Conservation (phyloP, 2,329 filamentous ascomycete species). For the Penicillium sp. region DNA sequence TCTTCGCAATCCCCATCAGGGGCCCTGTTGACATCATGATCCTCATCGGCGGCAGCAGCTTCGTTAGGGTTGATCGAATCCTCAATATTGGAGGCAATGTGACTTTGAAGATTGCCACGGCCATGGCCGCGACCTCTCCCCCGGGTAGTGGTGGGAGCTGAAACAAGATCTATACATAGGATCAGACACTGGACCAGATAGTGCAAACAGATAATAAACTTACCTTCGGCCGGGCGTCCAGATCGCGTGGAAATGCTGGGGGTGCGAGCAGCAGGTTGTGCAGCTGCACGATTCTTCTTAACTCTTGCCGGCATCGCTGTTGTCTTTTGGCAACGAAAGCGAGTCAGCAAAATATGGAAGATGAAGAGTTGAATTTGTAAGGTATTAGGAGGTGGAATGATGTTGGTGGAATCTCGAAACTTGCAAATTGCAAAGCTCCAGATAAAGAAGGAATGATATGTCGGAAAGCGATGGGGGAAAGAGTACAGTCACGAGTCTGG, state of each 20-base stretch:
- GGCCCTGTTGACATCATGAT: not conserved
- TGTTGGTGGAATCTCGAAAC: not conserved
- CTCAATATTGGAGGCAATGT: constrained; percentile 3
- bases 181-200: constrained; percentile 10
- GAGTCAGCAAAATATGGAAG: constrained; percentile 5
- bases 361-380: not conserved
- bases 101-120: constrained; percentile 12
- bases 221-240: constrained; percentile 26
- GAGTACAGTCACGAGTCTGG: not conserved
- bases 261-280: constrained; percentile 20
- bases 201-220: constrained; percentile 3
- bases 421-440: not conserved
- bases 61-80: constrained; percentile 5
- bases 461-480: not conserved
- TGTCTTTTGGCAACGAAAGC: constrained; percentile 17
- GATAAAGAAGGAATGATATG: not conserved
- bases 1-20: constrained; percentile 9
- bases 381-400: not conserved
- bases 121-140: constrained; percentile 16
- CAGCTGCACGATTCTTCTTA: constrained; percentile 33
- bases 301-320: constrained; percentile 36
- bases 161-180: constrained; percentile 16
- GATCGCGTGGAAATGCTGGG: constrained; percentile 20
- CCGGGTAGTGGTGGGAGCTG: constrained; percentile 11
- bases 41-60: constrained; percentile 1